These are phyloP conservation scores for Trichophyton rubrum DNA, from an alignment of 2,329 filamentous ascomycete genomes.

Conservation along the genomic window DNA sequence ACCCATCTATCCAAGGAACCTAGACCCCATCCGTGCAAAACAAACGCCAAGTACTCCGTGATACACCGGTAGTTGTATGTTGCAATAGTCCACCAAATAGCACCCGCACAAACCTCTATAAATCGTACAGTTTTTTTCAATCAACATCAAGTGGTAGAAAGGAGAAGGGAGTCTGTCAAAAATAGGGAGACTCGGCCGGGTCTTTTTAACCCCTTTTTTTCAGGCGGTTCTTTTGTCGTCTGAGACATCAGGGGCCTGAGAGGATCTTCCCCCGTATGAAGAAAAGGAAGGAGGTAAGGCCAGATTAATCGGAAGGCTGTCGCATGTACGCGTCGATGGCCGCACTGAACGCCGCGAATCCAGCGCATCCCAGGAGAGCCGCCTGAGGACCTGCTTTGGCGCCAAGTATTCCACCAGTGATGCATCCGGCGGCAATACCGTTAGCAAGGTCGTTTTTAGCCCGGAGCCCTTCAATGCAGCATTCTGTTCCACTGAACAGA, in stretches of 20 bases:
- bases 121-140: background rate
- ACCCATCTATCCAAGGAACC: background rate
- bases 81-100: background rate
- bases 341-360: slow-evolving; percentile 84
- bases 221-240: background rate
- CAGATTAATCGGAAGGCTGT: slow-evolving; percentile 46
- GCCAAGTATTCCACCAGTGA: slow-evolving; percentile 81
- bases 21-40: background rate
- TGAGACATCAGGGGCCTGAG: background rate
- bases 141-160: background rate
- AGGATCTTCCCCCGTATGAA: background rate
- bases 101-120: background rate
- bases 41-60: background rate
- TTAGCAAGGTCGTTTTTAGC: slow-evolving; percentile 92
- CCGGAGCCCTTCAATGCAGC: slow-evolving; percentile 76
- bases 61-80: background rate
- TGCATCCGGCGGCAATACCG: slow-evolving; percentile 72
- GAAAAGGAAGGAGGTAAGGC: background rate
- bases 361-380: slow-evolving; percentile 72
- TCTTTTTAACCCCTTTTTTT: background rate
- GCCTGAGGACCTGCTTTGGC: slow-evolving; percentile 82
- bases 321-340: slow-evolving; percentile 90
- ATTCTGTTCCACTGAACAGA: slow-evolving; percentile 85
- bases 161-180: background rate
- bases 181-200: background rate